These are phyloP conservation scores for Populus simonii DNA, from an alignment of 345 rosid genomes.

Conservation along the genomic window DNA sequence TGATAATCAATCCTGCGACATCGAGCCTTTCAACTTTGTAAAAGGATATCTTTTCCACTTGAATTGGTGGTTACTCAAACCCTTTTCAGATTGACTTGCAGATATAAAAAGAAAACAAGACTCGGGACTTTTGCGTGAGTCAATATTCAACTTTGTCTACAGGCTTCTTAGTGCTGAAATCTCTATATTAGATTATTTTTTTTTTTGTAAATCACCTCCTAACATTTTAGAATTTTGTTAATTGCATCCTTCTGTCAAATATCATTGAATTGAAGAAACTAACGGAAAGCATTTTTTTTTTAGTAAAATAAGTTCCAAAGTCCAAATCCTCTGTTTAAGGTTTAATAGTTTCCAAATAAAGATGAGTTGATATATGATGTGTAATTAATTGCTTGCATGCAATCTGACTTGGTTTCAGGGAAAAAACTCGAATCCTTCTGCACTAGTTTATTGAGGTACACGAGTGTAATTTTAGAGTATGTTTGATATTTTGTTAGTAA, in stretches of 20 bases:
- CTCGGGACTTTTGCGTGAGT: not conserved
- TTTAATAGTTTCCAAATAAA: not conserved
- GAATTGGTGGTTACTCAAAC: not conserved
- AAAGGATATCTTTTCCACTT: not conserved
- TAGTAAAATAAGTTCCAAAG: not conserved
- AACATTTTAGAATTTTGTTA: not conserved
- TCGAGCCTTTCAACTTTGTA: not conserved
- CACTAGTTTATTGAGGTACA: too few relatives aligned
- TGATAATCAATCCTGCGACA: too few relatives aligned
- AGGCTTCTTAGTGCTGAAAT: not conserved
- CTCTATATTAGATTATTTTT: too few relatives aligned
- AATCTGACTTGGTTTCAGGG: too few relatives aligned
- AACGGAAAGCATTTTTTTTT: not conserved
- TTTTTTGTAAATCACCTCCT: not conserved
- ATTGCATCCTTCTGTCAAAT: not conserved
- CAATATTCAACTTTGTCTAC: not conserved
- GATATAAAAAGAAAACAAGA: not conserved
- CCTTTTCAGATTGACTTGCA: not conserved
- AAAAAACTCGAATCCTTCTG: too few relatives aligned
- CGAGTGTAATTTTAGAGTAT: too few relatives aligned
- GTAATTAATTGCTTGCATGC: too few relatives aligned
- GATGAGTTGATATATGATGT: too few relatives aligned
- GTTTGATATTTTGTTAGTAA: too few relatives aligned
- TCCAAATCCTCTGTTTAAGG: not conserved
- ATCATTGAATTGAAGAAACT: not conserved